Conservation (phyloP, 179 eudicot genomes). For the Vitellaria paradoxa region DNA sequence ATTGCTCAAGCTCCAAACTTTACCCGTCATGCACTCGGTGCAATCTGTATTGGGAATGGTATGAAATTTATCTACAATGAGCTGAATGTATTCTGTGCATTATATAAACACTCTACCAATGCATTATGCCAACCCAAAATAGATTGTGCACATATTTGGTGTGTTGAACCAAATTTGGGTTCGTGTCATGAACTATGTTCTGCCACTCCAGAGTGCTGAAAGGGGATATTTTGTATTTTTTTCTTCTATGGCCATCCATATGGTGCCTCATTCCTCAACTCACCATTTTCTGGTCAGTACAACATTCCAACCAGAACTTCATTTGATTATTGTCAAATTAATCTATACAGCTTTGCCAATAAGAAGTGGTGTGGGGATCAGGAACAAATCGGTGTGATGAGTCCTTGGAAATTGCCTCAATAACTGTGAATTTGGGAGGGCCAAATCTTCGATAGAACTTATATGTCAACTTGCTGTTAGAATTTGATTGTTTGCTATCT, state of each 20-base stretch:
- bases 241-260: not conserved
- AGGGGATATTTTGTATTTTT: not conserved
- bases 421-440: not conserved
- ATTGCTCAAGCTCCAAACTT: conserved; percentile 81
- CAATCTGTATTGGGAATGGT: conserved; percentile 89
- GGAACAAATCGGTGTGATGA: not conserved
- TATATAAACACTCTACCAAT: not conserved
- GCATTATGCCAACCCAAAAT: not conserved
- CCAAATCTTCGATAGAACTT: not conserved
- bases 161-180: not conserved
- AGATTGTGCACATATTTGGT: not conserved
- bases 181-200: not conserved
- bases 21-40: conserved; percentile 88
- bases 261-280: not conserved
- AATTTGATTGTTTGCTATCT: not conserved
- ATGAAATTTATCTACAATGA: conserved; percentile 22
- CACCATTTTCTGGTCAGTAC: not conserved
- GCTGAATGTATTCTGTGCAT: not conserved
- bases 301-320: not conserved
- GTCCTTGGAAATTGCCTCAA: not conserved
- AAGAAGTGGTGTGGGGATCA: not conserved
- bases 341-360: not conserved
- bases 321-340: not conserved
- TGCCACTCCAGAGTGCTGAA: not conserved
- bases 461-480: not conserved